Evolutionary conservation across 805 yeast species (phyloP).

Genomic region (Cyberlindnera lachancei): DNA sequence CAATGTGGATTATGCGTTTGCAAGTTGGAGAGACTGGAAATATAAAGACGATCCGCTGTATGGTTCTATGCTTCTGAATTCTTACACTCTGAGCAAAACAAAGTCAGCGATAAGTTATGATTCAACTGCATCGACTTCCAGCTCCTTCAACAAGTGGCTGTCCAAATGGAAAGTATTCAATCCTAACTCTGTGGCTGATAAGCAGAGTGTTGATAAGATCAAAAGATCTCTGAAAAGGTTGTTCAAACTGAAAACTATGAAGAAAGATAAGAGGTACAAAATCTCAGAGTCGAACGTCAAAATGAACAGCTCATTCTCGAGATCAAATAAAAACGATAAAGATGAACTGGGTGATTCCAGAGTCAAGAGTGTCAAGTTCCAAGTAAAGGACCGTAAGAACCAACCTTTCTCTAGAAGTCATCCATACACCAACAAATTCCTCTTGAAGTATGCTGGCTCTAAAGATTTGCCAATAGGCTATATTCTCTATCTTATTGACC

Average conservation of each 20-base stretch:
- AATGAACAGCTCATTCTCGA: background rate
- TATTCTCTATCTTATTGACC: conserved; percentile 56
- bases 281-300: background rate
- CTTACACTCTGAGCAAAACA: conserved; percentile 20
- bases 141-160: conserved; percentile 10
- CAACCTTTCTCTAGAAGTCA: conserved; percentile 37
- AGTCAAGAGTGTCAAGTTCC: conserved; percentile 5
- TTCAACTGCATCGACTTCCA: conserved; percentile 11
- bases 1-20: conserved; percentile 35
- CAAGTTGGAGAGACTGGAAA: conserved; percentile 94
- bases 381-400: conserved; percentile 11
- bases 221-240: conserved; percentile 4
- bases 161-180: conserved; percentile 5
- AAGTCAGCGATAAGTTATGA: conserved; percentile 20
- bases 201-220: conserved; percentile 1
- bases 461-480: conserved; percentile 77
- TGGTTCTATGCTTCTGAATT: conserved; percentile 29
- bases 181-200: background rate
- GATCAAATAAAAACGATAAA: conserved; percentile 1
- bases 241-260: conserved; percentile 5
- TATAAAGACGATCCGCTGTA: conserved; percentile 66
- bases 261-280: background rate
- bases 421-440: conserved; percentile 54
- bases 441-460: conserved; percentile 55
- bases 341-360: background rate